These are phyloP conservation scores for Suaeda aralocaspica DNA, from an alignment of 148 eudicot genomes.

Conservation along the genomic window DNA sequence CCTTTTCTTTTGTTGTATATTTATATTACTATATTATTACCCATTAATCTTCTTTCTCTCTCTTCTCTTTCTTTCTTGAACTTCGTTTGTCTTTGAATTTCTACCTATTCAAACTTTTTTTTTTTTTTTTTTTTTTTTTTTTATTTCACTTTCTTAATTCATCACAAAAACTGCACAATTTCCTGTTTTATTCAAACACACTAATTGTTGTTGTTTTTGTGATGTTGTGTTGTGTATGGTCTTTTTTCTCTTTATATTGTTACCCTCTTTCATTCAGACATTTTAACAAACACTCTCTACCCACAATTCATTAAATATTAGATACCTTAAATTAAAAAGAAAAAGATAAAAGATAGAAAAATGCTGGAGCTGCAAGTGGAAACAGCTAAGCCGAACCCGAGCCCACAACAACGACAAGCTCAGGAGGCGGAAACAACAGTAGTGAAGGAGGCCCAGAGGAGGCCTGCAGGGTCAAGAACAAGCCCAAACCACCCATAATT, in stretches of 20 bases:
- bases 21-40: background rate
- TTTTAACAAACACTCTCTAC: background rate
- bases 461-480: slow-evolving; percentile 42
- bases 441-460: slow-evolving; percentile 32
- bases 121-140: background rate
- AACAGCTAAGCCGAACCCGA: slow-evolving; percentile 15
- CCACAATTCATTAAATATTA: too few relatives aligned
- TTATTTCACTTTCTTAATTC: background rate
- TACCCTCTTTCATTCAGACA: too few relatives aligned
- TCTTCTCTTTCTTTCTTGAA: slow-evolving; percentile 5
- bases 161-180: background rate
- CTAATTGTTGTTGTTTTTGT: too few relatives aligned
- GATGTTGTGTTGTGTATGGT: too few relatives aligned
- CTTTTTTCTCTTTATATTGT: background rate
- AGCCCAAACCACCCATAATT: slow-evolving; percentile 41
- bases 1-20: background rate
- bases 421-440: slow-evolving; percentile 15
- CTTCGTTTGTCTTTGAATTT: slow-evolving; percentile 17
- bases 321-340: background rate
- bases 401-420: slow-evolving; percentile 23
- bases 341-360: background rate
- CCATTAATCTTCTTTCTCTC: background rate
- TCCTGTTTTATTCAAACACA: background rate
- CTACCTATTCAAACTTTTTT: background rate
- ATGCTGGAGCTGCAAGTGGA: slow-evolving; percentile 21